phyloP scores from a whole-genome alignment of 352 stramenopile species.

The Pythium scleroteichum region DNA sequence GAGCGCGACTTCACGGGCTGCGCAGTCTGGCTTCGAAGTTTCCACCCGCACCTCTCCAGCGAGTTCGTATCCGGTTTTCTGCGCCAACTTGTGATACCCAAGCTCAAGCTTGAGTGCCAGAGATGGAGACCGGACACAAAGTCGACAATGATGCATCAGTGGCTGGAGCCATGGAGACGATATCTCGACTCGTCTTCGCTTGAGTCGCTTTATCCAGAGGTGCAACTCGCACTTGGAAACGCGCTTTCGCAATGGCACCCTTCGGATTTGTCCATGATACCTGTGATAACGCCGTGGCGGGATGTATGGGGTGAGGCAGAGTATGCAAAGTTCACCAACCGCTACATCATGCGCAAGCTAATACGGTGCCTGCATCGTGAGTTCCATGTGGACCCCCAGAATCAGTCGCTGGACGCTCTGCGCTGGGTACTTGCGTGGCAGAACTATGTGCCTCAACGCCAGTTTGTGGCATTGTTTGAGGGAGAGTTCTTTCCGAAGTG shows the following conservation, averaged over 20 bases:
- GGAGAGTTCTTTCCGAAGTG: constrained; percentile 92
- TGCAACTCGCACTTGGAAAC: constrained; percentile 59
- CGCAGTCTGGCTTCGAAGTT: constrained; percentile 43
- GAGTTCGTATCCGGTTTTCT: constrained; percentile 60
- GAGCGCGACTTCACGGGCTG: constrained; percentile 40
- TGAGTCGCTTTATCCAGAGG: constrained; percentile 62
- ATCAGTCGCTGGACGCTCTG: constrained; percentile 67
- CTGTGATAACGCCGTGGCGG: constrained; percentile 70
- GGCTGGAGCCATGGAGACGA: constrained; percentile 70
- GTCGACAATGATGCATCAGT: constrained; percentile 67
- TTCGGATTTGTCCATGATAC: constrained; percentile 63
- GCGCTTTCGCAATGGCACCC: constrained; percentile 83
- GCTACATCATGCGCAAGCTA: constrained; percentile 75
- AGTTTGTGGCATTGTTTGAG: constrained; percentile 85
- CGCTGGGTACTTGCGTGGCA: constrained; percentile 80
- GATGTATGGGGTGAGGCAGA: constrained; percentile 74
- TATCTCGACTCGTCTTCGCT: constrained; percentile 44
- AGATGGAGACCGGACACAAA: constrained; percentile 55
- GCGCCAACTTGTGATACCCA: constrained; percentile 59
- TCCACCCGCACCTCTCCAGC: constrained; percentile 51
- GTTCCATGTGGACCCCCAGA: constrained; percentile 74
- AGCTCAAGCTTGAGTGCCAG: constrained; percentile 72
- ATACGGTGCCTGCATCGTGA: constrained; percentile 79
- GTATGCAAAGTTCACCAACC: constrained; percentile 84
- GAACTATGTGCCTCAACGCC: constrained; percentile 58